Evolutionary conservation across 2,329 filamentous ascomycete species (phyloP).

Genomic region (Aspergillus ustus): DNA sequence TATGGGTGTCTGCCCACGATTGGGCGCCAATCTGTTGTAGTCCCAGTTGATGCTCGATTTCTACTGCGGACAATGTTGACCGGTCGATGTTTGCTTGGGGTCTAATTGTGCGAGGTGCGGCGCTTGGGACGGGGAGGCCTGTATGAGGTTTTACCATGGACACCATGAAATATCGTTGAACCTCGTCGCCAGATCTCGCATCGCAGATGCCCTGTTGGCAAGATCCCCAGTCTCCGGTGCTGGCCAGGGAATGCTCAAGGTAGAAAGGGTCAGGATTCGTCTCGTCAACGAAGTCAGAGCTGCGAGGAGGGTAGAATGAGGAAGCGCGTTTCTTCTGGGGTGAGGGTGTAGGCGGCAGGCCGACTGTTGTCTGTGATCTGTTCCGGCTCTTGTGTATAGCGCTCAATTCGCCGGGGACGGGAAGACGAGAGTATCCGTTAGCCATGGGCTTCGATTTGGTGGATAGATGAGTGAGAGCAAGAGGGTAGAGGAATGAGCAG

Average conservation of each 20-base stretch:
- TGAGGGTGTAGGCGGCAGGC: slow-evolving; percentile 34
- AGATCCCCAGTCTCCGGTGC: slow-evolving; percentile 32
- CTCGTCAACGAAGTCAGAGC: slow-evolving; percentile 36
- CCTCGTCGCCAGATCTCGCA: slow-evolving; percentile 36
- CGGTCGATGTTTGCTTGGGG: slow-evolving; percentile 28
- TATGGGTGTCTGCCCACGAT: slow-evolving; percentile 30
- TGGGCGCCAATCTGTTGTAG: slow-evolving; percentile 34
- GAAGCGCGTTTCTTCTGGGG: slow-evolving; percentile 36
- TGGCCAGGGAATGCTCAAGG: slow-evolving; percentile 40
- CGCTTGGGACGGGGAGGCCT: slow-evolving; percentile 19
- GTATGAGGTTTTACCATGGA: slow-evolving; percentile 30
- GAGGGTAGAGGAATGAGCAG: slow-evolving; percentile 25
- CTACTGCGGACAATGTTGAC: slow-evolving; percentile 37
- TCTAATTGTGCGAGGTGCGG: slow-evolving; percentile 16
- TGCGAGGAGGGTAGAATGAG: slow-evolving; percentile 35
- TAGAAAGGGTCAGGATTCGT: slow-evolving; percentile 46
- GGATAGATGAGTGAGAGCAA: slow-evolving; percentile 7
- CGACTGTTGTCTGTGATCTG: slow-evolving; percentile 37
- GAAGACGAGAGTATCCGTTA: slow-evolving; percentile 38
- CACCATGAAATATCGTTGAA: slow-evolving; percentile 38
- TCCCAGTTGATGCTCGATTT: slow-evolving; percentile 35
- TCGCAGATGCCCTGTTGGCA: slow-evolving; percentile 35
- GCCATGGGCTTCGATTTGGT: slow-evolving; percentile 42
- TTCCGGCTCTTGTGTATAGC: slow-evolving; percentile 37
- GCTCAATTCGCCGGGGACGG: slow-evolving; percentile 41